phyloP scores from a whole-genome alignment of 108 stramenopile genomes.

The Pinguiococcus pyrenoidosus region DNA sequence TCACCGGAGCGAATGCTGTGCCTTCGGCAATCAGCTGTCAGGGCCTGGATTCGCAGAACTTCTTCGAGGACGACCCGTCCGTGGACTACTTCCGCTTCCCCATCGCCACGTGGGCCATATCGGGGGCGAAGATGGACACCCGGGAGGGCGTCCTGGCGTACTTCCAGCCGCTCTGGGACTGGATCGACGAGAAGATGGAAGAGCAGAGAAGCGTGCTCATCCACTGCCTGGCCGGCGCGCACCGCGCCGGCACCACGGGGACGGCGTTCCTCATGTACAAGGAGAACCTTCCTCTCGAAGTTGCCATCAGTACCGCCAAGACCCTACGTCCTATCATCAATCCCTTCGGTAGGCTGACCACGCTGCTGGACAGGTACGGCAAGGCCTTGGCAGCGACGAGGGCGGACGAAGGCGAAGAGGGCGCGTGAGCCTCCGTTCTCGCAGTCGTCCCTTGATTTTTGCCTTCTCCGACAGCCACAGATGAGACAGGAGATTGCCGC shows the following conservation, averaged over 20 bases:
- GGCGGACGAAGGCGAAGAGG: too few species aligned
- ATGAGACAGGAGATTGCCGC: too few species aligned
- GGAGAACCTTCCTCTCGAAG: neutral
- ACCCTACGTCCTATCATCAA: slow-evolving; percentile 18
- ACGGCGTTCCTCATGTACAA: slow-evolving; percentile 13
- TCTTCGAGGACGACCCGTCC: slow-evolving; percentile 1
- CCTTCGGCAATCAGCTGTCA: too few species aligned
- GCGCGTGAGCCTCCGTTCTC: too few species aligned
- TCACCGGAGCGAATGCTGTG: too few species aligned
- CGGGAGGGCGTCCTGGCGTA: slow-evolving; percentile 1
- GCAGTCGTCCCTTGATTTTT: too few species aligned
- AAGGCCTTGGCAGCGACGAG: too few species aligned
- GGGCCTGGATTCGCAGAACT: too few species aligned
- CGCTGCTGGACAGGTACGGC: too few species aligned
- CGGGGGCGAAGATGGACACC: neutral
- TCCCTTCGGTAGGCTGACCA: slow-evolving; percentile 24
- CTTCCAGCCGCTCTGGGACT: slow-evolving; percentile 1
- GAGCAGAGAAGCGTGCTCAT: slow-evolving; percentile 16
- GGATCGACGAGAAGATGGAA: slow-evolving; percentile 3
- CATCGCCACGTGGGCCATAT: slow-evolving; percentile 2
- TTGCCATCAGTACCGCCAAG: slow-evolving; percentile 12
- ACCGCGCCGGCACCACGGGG: slow-evolving; percentile 36
- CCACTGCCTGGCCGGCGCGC: slow-evolving; percentile 40
- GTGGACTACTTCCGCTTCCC: slow-evolving; percentile 6
- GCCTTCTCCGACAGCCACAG: too few species aligned